Conservation (phyloP, 495 filamentous ascomycete genomes). For the Neurospora intermedia region DNA sequence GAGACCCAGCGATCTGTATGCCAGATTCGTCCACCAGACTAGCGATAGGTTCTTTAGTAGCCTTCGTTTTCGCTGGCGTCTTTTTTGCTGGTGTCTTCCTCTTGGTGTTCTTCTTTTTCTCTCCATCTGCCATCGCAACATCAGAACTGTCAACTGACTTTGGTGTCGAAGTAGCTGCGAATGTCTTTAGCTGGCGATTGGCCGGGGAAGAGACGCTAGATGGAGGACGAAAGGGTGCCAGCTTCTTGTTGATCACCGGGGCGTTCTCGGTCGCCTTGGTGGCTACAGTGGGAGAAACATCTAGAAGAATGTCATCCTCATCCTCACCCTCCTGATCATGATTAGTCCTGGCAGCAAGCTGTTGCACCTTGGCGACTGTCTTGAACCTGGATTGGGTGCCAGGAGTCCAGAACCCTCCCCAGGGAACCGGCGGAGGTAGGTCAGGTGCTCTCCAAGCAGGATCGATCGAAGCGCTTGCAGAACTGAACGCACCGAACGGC, state of each 20-base stretch:
- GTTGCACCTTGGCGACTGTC: slow-evolving; percentile 4
- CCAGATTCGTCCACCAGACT: neutral
- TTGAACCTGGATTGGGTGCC: neutral
- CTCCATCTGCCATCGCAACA: neutral
- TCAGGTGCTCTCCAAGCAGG: slow-evolving; percentile 19
- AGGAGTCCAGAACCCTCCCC: neutral
- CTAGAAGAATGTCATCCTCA: slow-evolving; percentile 24
- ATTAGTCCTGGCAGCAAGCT: neutral
- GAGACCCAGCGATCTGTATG: neutral
- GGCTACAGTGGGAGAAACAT: neutral
- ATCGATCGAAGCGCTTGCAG: slow-evolving; percentile 6
- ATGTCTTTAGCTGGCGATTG: neutral
- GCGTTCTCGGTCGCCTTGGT: neutral
- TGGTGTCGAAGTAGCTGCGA: neutral
- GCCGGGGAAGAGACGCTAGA: neutral
- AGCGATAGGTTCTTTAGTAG: neutral
- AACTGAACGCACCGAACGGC: slow-evolving; percentile 4
- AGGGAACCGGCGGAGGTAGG: slow-evolving; percentile 10
- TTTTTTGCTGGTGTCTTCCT: neutral
- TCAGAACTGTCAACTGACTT: neutral
- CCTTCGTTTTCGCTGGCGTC: neutral
- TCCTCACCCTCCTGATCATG: slow-evolving; percentile 9
- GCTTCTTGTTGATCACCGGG: neutral
- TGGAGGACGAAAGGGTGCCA: neutral
- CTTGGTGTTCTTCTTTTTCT: neutral